Conservation (phyloP, 495 filamentous ascomycete genomes). For the Penicillium turbatum region DNA sequence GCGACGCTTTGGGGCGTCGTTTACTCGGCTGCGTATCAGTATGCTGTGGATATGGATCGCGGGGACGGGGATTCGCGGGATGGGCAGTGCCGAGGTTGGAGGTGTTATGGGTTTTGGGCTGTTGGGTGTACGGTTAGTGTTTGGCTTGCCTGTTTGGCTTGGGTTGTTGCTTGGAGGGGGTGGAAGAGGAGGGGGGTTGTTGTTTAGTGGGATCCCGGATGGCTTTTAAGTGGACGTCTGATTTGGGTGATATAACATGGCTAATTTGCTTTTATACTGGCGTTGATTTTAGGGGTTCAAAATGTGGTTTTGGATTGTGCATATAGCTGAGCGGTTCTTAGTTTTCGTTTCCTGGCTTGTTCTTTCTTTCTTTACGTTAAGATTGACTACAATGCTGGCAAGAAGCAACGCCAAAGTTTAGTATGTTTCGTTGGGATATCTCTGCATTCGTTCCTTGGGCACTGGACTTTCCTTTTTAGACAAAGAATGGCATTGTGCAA, state of each 20-base stretch:
- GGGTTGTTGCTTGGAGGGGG: conserved; percentile 78
- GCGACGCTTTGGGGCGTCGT: conserved; percentile 81
- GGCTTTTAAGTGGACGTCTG: background rate
- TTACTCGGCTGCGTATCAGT: conserved; percentile 78
- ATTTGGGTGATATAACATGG: background rate
- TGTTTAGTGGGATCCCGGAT: conserved; percentile 49
- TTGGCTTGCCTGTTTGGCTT: conserved; percentile 69
- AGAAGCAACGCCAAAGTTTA: too few species aligned
- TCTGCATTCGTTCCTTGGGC: too few species aligned
- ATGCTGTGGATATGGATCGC: conserved; percentile 41
- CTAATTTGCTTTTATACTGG: background rate
- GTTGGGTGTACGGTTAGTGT: conserved; percentile 65
- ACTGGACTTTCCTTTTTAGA: too few species aligned
- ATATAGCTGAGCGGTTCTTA: too few species aligned
- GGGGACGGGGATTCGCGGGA: conserved; percentile 23
- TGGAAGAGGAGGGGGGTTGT: conserved; percentile 77
- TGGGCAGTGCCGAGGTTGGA: conserved; percentile 59
- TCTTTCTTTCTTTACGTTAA: too few species aligned
- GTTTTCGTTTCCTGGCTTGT: too few species aligned
- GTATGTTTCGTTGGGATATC: too few species aligned
- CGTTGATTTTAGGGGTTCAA: background rate
- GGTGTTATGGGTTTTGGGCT: conserved; percentile 85
- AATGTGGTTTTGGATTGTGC: too few species aligned
- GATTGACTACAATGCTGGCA: too few species aligned
- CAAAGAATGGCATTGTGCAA: too few species aligned